Percentiles rank a stretch among this genome's conserved stretches.
These are phyloP conservation scores for Phycomyces blakesleeanus DNA, from an alignment of 192 early-diverging fungal species.

Conservation along the genomic window DNA sequence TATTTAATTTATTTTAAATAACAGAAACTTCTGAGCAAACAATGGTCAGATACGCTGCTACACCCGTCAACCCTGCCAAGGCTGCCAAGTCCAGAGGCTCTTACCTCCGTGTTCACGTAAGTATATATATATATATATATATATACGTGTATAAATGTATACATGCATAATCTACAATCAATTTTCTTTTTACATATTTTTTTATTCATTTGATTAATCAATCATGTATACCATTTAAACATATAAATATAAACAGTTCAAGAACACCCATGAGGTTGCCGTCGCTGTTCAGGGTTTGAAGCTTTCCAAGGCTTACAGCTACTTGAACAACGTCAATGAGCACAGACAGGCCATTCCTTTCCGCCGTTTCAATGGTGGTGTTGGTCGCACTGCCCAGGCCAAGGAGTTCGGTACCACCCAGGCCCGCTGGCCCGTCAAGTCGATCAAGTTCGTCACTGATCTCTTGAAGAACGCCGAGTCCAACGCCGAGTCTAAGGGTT, in stretches of 20 bases:
- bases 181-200: too few relatives aligned
- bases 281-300: conserved; percentile 87
- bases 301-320: conserved; percentile 83
- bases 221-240: too few relatives aligned
- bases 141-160: too few relatives aligned
- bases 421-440: conserved; percentile 96
- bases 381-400: conserved; percentile 92
- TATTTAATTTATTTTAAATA: conserved; percentile 12
- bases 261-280: conserved; percentile 96
- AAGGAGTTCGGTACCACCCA: conserved; percentile 83
- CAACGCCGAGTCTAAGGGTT: conserved; percentile 93
- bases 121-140: too few relatives aligned
- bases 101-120: conserved; percentile 82
- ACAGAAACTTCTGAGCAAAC: conserved; percentile 29
- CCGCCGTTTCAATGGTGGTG: conserved; percentile 91
- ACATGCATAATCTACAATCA: too few relatives aligned
- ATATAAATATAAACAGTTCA: conserved; percentile 68
- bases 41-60: conserved; percentile 76
- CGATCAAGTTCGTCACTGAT: conserved; percentile 83
- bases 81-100: conserved; percentile 86
- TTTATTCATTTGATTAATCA: background rate
- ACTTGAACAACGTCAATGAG: conserved; percentile 89
- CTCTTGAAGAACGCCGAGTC: conserved; percentile 93
- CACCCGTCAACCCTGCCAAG: conserved; percentile 72
- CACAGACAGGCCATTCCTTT: conserved; percentile 96